phyloP scores from a whole-genome alignment of 2,329 filamentous ascomycete species.

The Zasmidium cellare region DNA sequence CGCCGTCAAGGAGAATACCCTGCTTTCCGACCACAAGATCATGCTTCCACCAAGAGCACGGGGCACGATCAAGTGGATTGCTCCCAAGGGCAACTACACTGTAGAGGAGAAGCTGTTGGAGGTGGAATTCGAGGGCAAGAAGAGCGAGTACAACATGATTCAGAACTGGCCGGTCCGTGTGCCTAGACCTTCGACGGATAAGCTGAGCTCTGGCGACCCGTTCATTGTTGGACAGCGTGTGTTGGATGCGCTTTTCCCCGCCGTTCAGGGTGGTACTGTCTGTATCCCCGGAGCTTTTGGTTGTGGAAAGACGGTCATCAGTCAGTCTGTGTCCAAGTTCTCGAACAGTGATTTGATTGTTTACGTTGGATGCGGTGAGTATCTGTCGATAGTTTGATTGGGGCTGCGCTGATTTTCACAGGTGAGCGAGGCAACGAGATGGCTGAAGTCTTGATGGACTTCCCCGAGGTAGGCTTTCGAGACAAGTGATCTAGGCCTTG shows the following conservation, averaged over 20 bases:
- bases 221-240: conserved; percentile 98
- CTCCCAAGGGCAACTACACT: conserved; percentile 86
- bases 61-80: conserved; percentile 89
- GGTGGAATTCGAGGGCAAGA: conserved; percentile 95
- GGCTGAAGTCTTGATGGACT: conserved; percentile 99
- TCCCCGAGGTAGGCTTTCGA: conserved; percentile 67
- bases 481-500: background rate
- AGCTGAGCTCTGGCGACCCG: conserved; percentile 81
- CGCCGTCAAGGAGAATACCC: conserved; percentile 91
- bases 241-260: conserved; percentile 91
- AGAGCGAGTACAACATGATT: conserved; percentile 96
- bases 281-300: conserved; percentile 98
- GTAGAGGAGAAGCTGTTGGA: conserved; percentile 93
- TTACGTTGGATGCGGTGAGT: conserved; percentile 71
- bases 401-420: too few species aligned
- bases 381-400: too few species aligned
- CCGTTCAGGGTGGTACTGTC: conserved; percentile 94
- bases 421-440: conserved; percentile 98
- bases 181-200: conserved; percentile 87
- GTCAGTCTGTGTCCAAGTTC: conserved; percentile 98
- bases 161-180: conserved; percentile 98
- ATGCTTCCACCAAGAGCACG: conserved; percentile 84
- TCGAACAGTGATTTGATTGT: conserved; percentile 99
- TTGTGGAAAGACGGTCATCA: conserved; percentile 99
- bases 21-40: conserved; percentile 91